These are phyloP conservation scores for Neurospora sp. DNA, from an alignment of 495 filamentous ascomycete genomes.

Conservation along the genomic window DNA sequence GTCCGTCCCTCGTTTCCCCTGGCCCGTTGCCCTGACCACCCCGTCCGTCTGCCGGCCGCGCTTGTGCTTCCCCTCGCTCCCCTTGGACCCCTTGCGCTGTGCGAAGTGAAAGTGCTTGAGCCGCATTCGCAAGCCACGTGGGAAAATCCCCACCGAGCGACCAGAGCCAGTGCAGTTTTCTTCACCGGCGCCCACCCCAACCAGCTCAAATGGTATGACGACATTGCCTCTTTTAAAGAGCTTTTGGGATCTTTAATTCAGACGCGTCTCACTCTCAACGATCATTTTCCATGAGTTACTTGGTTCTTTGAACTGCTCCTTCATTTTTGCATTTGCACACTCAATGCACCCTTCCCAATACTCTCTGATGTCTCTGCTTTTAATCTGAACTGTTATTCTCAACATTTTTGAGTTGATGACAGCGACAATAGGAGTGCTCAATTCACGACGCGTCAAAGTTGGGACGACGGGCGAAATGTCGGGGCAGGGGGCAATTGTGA, in stretches of 20 bases:
- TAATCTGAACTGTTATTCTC: background rate
- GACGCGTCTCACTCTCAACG: slow-evolving; percentile 12
- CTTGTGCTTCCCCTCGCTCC: background rate
- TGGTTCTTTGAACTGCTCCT: background rate
- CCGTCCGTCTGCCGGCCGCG: background rate
- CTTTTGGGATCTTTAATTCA: slow-evolving; percentile 11
- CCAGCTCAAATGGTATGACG: slow-evolving; percentile 16
- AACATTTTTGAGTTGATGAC: background rate
- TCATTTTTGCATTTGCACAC: background rate
- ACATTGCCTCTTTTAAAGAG: slow-evolving; percentile 12
- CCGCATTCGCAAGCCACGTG: slow-evolving; percentile 19
- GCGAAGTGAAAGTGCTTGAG: slow-evolving; percentile 8
- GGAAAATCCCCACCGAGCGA: slow-evolving; percentile 14
- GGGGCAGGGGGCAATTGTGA: background rate
- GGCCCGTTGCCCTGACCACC: background rate
- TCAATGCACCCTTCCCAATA: background rate
- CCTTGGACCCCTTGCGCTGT: background rate
- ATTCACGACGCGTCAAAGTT: slow-evolving; percentile 11
- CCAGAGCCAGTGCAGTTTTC: background rate
- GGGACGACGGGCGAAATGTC: background rate
- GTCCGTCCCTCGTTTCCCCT: background rate
- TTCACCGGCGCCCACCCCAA: slow-evolving; percentile 8
- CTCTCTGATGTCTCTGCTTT: background rate
- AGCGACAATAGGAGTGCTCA: slow-evolving; percentile 9
- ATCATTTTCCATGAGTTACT: background rate